Percentiles rank a stretch among this genome's conserved stretches.
Conservation (phyloP, 257 asterid species). For the Jasminum sambac region DNA sequence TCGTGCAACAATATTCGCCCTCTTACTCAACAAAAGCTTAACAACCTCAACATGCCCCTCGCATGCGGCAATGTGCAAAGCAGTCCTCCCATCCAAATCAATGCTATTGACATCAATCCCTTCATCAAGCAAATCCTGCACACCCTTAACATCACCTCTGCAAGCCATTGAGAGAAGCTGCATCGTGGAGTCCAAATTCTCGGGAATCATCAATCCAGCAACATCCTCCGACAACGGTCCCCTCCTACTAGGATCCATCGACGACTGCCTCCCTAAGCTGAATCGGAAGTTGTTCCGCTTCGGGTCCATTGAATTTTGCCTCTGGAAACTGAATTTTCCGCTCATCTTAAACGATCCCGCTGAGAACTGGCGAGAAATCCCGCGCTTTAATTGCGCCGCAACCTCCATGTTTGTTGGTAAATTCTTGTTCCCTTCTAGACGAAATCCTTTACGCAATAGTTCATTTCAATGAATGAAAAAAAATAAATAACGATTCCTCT, state of each 20-base stretch:
- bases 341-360: slow-evolving; percentile 75
- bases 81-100: slow-evolving; percentile 97
- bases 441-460: neutral
- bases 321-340: slow-evolving; percentile 64
- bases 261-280: slow-evolving; percentile 90
- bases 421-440: neutral
- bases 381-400: slow-evolving; percentile 76
- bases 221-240: slow-evolving; percentile 36
- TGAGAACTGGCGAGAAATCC: slow-evolving; percentile 92
- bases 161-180: slow-evolving; percentile 81
- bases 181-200: slow-evolving; percentile 84
- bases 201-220: slow-evolving; percentile 63
- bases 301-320: slow-evolving; percentile 90
- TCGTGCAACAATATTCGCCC: slow-evolving; percentile 82
- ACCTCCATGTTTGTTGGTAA: slow-evolving; percentile 42
- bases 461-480: neutral
- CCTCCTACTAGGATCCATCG: slow-evolving; percentile 84
- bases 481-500: too few relatives aligned
- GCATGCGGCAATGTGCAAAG: slow-evolving; percentile 86
- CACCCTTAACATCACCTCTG: slow-evolving; percentile 75
- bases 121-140: slow-evolving; percentile 73
- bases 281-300: slow-evolving; percentile 69
- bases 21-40: slow-evolving; percentile 66
- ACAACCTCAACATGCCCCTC: slow-evolving; percentile 87
- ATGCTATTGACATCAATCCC: slow-evolving; percentile 86